Base-by-base conservation (phyloP, 495 filamentous ascomycete genomes). In the Daldinia decipiens region DNA sequence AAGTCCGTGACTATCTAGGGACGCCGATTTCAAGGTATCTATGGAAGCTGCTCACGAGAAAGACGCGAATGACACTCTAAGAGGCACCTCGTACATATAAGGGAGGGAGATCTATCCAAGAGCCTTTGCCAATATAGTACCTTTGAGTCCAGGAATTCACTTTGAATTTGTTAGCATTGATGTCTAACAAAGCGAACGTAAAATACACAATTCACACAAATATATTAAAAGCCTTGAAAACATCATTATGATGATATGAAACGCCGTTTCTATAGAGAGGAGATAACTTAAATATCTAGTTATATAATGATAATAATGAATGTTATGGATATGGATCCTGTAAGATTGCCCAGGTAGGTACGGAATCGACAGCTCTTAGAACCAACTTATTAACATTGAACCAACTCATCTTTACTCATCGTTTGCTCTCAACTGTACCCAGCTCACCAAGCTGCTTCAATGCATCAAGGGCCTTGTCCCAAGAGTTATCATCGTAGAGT, bases 401-500 rank as follows among this genome's bases (percentile, higher is more conserved):
- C 1, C 1, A 8, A 21, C 19, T 12, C 11, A 47, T 47, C 7
- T 12, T 61, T 15, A 55, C 26, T 67, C 47, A 36, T 36, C 11
- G 13, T 67, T 80, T 78, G 29, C 71, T 79, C 62, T 82, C 79
- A 45, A 79, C 62, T 6, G 67, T 72, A 1, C 79, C 81, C n/a
- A 82, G 68, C 50, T 66, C 64, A 27, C 36, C 43, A 8, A 79
- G 70, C 36, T 60, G 50, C 51, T 68, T 65, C 39, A 83, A 45
- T 1, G 75, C 80, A 40, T 72, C 60, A 29, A 70, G 70, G 0
- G 77, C 79, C 47, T 72, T 59, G 0, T 70, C 72, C 80, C 79
- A 83, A 57, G 79, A 70, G 0, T 32, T 38, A 45, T 82, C 81
- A 3, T 75, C 76, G 38, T 79, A 81, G 0, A 84, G 70, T 27